Conservation (phyloP, 208 protist species). For the Leishmania gerbilli region DNA sequence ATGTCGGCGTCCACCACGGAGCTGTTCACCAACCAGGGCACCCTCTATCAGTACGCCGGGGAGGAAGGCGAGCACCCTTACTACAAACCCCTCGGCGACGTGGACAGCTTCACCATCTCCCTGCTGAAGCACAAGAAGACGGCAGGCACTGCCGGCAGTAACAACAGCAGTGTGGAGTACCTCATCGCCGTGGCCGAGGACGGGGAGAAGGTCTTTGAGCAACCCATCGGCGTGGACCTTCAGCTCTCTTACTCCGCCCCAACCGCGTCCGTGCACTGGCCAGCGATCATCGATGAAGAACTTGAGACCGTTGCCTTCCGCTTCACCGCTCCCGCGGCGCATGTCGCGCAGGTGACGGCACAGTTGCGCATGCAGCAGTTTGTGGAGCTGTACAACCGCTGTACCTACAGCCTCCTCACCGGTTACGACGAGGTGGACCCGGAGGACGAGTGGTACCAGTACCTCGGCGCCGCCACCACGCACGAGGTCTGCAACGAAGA, state of each 20-base stretch:
- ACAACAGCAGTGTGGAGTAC: constrained; percentile 18
- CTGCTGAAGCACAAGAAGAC: constrained; percentile 23
- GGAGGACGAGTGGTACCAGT: constrained; percentile 47
- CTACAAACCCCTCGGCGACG: constrained; percentile 42
- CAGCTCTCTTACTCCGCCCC: constrained; percentile 41
- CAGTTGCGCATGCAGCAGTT: constrained; percentile 34
- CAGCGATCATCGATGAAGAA: constrained; percentile 42
- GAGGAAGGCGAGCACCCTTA: constrained; percentile 17
- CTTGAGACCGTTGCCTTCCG: constrained; percentile 47
- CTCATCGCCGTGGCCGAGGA: constrained; percentile 36
- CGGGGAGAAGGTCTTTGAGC: constrained; percentile 36
- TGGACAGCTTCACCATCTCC: constrained; percentile 20
- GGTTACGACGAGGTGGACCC: constrained; percentile 33
- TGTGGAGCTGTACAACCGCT: constrained; percentile 64
- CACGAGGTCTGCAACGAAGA: constrained; percentile 35
- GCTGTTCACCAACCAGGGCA: constrained; percentile 42
- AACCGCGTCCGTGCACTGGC: constrained; percentile 56
- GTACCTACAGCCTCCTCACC: constrained; percentile 55
- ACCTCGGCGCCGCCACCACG: constrained; percentile 26
- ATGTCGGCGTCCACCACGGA: constrained; percentile 7
- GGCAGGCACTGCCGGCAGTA: not conserved
- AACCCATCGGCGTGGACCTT: constrained; percentile 47
- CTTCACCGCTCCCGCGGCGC: constrained; percentile 33
- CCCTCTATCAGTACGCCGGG: constrained; percentile 41
- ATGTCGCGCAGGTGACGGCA: constrained; percentile 7